A percentile compares a stretch with the other conserved stretches of the same genome.
These are phyloP conservation scores for Bryum argenteum DNA, from an alignment of 225 moss, liverwort and hornwort species.

Conservation along the genomic window DNA sequence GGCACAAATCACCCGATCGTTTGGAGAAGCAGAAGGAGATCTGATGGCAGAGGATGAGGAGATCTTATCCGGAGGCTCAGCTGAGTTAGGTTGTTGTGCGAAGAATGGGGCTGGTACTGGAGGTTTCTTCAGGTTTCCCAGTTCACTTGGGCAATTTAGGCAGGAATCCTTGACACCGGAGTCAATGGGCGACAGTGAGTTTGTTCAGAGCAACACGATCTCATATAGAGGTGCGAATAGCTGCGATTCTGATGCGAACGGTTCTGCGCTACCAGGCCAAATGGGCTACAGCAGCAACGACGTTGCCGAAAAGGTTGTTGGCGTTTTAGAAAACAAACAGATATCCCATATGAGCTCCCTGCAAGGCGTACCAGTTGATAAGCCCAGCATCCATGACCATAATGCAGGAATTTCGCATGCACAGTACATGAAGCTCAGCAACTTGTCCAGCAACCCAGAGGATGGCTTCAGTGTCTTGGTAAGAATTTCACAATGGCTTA, in stretches of 20 bases:
- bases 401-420: conserved; percentile 45
- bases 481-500: background rate
- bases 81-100: conserved; percentile 34
- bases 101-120: conserved; percentile 22
- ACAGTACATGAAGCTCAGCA: conserved; percentile 37
- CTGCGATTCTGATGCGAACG: conserved; percentile 37
- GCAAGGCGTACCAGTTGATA: conserved; percentile 29
- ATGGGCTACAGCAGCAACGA: conserved; percentile 9
- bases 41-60: conserved; percentile 64
- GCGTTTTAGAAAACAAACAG: conserved; percentile 36
- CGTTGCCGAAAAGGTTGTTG: conserved; percentile 28
- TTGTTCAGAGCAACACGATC: conserved; percentile 36
- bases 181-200: conserved; percentile 52
- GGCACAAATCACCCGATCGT: conserved; percentile 52
- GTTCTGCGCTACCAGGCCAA: conserved; percentile 18
- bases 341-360: conserved; percentile 12
- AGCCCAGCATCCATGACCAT: conserved; percentile 14
- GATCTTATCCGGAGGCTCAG: conserved; percentile 44
- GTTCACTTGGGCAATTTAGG: conserved; percentile 23
- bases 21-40: conserved; percentile 65
- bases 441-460: conserved; percentile 45
- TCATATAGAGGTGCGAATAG: conserved; percentile 31
- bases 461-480: conserved; percentile 55
- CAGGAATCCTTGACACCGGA: conserved; percentile 39
- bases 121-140: conserved; percentile 26